Evolutionary conservation across 495 filamentous ascomycete species (phyloP), one percentile per base, ranked within the genome.

Genomic region (Venustampulla echinocandica): DNA sequence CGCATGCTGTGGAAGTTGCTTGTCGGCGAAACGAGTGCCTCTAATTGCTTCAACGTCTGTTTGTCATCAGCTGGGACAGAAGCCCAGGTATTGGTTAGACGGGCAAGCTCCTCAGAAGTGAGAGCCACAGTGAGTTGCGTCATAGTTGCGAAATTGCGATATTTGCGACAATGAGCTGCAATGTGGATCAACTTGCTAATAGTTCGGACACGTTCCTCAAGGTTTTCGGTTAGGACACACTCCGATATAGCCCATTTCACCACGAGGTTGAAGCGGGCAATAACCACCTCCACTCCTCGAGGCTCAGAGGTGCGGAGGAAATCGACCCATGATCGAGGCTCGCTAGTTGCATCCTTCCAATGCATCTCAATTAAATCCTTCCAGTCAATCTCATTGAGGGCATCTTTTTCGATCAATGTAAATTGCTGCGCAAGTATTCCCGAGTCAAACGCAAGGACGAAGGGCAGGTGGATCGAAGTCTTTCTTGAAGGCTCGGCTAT

Each of bases 161-260:
- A 80, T 28, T 76, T 80, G 46, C 89, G 77, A 38, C 85, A 86
- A 64, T 95, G 85, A 0, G 76, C 73, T 3, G 93, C 93, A 30
- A 95, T 87, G 64, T 95, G 89, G 54, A 97, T 90, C 60, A 82
- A 86, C 60, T 97, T 96, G 59, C 84, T 77, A 49, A 99, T 81
- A 38, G 84, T 87, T 34, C 77, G 75, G 10, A 83, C 87, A 32
- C 92, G 77, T 61, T 98, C 93, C 42, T 88, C 75, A 15, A 89
- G 68, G 42, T 87, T 75, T 43, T 78, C 74, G 5, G 92, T 97
- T 30, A 99, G 69, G 22, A 97, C 77, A 55, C 90, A 79, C 61
- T 97, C 89, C 1, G 90, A 96, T 18, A 94, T 72, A 11, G 84
- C 82, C 93, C 93, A 99, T 69, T 95, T 96, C 41, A 94, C 90